Base-by-base conservation (phyloP, 176 grass and related monocot genomes). In the Aechmea fasciata region DNA sequence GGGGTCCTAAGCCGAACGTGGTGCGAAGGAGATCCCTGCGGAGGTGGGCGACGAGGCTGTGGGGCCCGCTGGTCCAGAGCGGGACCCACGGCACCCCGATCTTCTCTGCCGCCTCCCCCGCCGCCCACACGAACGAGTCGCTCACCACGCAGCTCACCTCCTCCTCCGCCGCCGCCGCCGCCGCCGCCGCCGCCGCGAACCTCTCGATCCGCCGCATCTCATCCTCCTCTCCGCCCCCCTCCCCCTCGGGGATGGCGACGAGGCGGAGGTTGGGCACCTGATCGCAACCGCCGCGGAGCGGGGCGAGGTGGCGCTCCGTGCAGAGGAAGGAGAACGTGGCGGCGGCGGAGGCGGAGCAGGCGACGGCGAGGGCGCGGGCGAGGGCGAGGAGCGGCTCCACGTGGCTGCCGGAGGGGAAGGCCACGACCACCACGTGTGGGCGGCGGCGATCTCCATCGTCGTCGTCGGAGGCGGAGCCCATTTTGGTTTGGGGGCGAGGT, bases 321-420 rank as follows among this genome's bases (percentile, higher is more conserved):
- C 74, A 75, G 71, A 80, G 82, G 75, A 91, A 81, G 9, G 84
- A 84, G 68, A 83, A 23, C 0, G 65, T 48, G 0, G 75, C 41
- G 3, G 57, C 11, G 11, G 25, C 7, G 18, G 80, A 77, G 0
- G 77, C 70, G 26, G 63, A 25, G 28, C 81, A 74, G 64, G 88
- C 81, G 50, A 91, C 23, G 20, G 88, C 88, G 51, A 87, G 75
- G 1, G 67, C 47, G 28, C 80, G 74, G 64, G 88, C 81, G 50
- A 91, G 33, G 6, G 78, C 47, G 64, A 87, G 64, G 5, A 87
- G 64, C 59, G 78, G 68, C 2, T 72, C 72, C 10, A 78, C 65
- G 81, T 91, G 88, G 59, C 81, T 79, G 57, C 81, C 86, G 84
- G 87, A 91, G 3, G 88, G 88, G 75, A 91, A 91, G 65, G 81